Evolutionary conservation across 371 early-diverging fungal genomes (phyloP).

Genomic region (Blakeslea trispora): DNA sequence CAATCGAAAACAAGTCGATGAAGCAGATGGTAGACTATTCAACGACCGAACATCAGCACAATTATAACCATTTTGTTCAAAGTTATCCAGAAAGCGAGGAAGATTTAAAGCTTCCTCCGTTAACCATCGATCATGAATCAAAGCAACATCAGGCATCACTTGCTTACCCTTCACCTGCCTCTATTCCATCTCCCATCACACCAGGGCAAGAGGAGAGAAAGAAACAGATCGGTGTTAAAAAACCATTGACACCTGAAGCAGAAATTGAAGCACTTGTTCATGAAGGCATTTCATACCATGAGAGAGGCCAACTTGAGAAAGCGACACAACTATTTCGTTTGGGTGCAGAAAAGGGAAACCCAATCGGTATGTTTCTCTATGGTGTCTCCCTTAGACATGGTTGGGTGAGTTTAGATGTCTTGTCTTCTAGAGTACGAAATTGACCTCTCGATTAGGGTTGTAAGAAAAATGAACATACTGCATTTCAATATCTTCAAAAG

Average conservation of each 20-base stretch:
- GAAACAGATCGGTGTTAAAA: neutral
- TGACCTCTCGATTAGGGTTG: constrained; percentile 55
- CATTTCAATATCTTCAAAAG: constrained; percentile 74
- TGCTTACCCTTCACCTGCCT: constrained; percentile 18
- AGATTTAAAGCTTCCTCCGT: constrained; percentile 17
- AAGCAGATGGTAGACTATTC: neutral
- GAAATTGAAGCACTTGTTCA: constrained; percentile 37
- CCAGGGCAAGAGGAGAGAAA: neutral
- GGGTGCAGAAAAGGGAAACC: constrained; percentile 67
- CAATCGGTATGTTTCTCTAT: constrained; percentile 79
- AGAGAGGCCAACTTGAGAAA: constrained; percentile 67
- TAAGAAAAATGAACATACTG: constrained; percentile 61
- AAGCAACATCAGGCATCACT: constrained; percentile 5
- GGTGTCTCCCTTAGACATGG: constrained; percentile 83
- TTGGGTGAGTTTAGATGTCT: constrained; percentile 55
- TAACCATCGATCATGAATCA: constrained; percentile 12
- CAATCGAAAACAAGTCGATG: neutral
- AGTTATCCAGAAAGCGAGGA: neutral
- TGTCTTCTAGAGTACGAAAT: neutral
- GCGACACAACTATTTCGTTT: constrained; percentile 73
- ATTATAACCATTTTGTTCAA: constrained; percentile 2
- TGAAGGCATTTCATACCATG: constrained; percentile 68
- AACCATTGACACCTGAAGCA: neutral
- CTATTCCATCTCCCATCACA: constrained; percentile 17
- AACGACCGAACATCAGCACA: neutral